Evolutionary conservation across 2,329 filamentous ascomycete species (phyloP), one percentile per base, ranked within the genome.

Genomic region (Alternaria consortialis): DNA sequence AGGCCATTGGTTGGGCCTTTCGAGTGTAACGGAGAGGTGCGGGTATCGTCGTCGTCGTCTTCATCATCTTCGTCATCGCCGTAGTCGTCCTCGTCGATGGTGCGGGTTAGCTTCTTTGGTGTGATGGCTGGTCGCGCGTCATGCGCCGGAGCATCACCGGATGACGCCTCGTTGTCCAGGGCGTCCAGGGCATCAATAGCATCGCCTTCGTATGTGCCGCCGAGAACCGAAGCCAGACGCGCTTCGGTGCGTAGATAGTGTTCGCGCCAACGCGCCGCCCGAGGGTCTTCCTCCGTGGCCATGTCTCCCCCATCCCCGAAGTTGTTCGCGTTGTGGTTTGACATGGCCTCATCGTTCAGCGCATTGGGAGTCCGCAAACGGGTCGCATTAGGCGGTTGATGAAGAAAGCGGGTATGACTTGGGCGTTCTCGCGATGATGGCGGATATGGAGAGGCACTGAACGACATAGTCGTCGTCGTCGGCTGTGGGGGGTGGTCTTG

Each of bases 11-110:
- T n/a, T 83, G 86, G 72, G 64, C 83, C 84, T 68, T 84, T 84
- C 20, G 82, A 75, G 72, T 84, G 83, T 43, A 85, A 81, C 63
- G 79, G 82, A 54, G 82, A 86, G 66, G 80, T 78, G 61, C 73
- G 77, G 40, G 80, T 80, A 36, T 75, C 76, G 23, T 77, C 74
- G 23, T 77, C 74, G 50, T 81, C 80, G 25, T 77, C 74, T 37
- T 86, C 86, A 8, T 87, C 86, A 7, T 87, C 85, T 29, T 88
- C 88, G 59, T 97, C 93, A 71, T 94, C 91, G 68, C 91, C 91
- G 74, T 94, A 94, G 80, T 94, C 90, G 72, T 93, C 91, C 77
- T 94, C 92, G 71, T 93, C 88, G 84, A 94, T 93, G 76, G 88
- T 84, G 72, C 92, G 86, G 78, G 90, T 91, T 47, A 88, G 85